Evolutionary conservation across 78 protist genomes (phyloP), one percentile per base, ranked within the genome.

Genomic region (Dictyostelium firmibasis): DNA sequence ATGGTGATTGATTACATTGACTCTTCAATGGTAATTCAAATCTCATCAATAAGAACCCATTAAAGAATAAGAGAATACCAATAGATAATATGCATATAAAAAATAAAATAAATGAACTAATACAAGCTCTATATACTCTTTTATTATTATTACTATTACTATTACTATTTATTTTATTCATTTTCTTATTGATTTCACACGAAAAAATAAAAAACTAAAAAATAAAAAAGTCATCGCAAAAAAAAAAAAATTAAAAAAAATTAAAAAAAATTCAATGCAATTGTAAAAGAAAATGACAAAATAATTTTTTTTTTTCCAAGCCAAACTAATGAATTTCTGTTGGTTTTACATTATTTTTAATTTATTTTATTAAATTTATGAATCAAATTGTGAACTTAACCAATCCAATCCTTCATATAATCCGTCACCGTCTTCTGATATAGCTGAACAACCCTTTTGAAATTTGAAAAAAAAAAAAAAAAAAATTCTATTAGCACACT

Each of bases 391-490:
- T 35, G 94, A 89, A 89, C 81, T 89, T 38, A 95, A 36, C 97
- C 97, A 95, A 72, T 95, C 97, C 23, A 95, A 75, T 33, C 97
- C 97, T 67, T 95, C 97, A 86, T 95, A 95, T 35, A 95, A 38
- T 36, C 97, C 97, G 60, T 95, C 97, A 27, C 97, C 97, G 31
- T 84, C 91, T 83, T 85, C 86, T 3, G 96, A 75, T 10, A 83
- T 84, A 14, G 96, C 96, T n/a, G 94, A 89, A 27, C 94, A 81
- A 70, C 88, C 94, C 82, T 85, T 31, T 35, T 29, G 0, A n/a
- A 41, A 69, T 27, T 70, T 31, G 33, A 62, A 31, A 64, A 60
- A 10, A 36, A 60, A 4, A 23, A 35, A 35, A 53, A 23, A 44
- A 33, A 29, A 36, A 53, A 25, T n/a, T n/a, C n/a, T n/a, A n/a